phyloP scores from a whole-genome alignment of 2,329 filamentous ascomycete genomes.

The Thelonectria discophora region DNA sequence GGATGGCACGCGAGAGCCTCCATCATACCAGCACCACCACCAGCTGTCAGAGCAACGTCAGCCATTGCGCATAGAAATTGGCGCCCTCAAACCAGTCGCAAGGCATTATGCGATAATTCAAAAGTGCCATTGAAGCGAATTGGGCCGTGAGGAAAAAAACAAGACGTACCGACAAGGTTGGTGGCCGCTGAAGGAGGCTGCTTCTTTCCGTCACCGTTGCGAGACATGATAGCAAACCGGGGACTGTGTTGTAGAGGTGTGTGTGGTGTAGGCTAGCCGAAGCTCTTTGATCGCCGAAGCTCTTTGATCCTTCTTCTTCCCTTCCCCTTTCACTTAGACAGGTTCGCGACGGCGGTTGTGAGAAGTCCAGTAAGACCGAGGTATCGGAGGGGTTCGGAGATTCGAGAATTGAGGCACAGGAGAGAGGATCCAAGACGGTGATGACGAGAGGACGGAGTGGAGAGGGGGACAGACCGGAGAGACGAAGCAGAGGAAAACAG shows the following conservation, averaged over 20 bases:
- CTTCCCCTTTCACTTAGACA: neutral
- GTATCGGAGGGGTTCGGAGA: slow-evolving; percentile 32
- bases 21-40: slow-evolving; percentile 99
- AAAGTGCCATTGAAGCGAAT: slow-evolving; percentile 9
- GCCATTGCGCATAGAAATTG: slow-evolving; percentile 27
- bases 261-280: neutral
- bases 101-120: neutral
- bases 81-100: neutral
- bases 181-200: slow-evolving; percentile 85
- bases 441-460: neutral
- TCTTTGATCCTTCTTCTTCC: slow-evolving; percentile 3
- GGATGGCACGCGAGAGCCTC: slow-evolving; percentile 96
- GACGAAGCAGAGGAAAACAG: neutral
- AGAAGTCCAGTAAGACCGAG: slow-evolving; percentile 30
- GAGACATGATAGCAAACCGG: slow-evolving; percentile 45
- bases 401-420: slow-evolving; percentile 7
- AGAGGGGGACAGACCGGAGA: slow-evolving; percentile 4
- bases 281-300: slow-evolving; percentile 18
- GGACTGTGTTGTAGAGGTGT: neutral
- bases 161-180: slow-evolving; percentile 83
- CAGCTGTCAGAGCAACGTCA: slow-evolving; percentile 65
- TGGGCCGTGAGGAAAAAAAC: slow-evolving; percentile 8
- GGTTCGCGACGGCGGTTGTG: neutral
- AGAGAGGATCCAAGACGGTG: neutral
- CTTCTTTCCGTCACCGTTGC: slow-evolving; percentile 59